phyloP scores from a whole-genome alignment of 805 yeast species.

The Metschnikowia sp. region DNA sequence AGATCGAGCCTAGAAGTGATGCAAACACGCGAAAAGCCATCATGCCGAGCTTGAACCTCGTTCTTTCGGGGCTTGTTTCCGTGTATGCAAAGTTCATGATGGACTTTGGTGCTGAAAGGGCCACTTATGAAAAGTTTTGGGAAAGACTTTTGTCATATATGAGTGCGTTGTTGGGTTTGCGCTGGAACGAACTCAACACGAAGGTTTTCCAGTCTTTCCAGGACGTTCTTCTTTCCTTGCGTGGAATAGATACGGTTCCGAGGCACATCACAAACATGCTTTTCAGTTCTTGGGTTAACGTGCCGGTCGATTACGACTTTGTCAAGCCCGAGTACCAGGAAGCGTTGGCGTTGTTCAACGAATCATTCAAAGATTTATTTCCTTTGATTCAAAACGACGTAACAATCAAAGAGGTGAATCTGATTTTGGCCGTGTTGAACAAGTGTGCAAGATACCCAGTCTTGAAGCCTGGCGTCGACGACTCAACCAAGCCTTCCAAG shows the following conservation, averaged over 20 bases:
- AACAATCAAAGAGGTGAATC: constrained; percentile 39
- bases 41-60: constrained; percentile 59
- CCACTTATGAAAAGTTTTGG: constrained; percentile 47
- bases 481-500: constrained; percentile 49
- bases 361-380: constrained; percentile 50
- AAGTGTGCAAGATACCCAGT: constrained; percentile 72
- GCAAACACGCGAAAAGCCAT: constrained; percentile 38
- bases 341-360: constrained; percentile 52
- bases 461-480: constrained; percentile 55
- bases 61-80: constrained; percentile 63
- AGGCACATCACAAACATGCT: constrained; percentile 33
- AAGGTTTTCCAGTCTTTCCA: constrained; percentile 54
- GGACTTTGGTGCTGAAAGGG: constrained; percentile 24
- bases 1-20: constrained; percentile 13
- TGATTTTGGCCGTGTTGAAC: constrained; percentile 56
- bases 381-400: constrained; percentile 28
- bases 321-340: constrained; percentile 54
- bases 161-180: constrained; percentile 33
- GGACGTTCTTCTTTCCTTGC: constrained; percentile 41
- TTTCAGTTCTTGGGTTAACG: constrained; percentile 49
- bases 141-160: constrained; percentile 49
- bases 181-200: constrained; percentile 51
- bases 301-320: constrained; percentile 40
- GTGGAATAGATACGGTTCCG: constrained; percentile 4
- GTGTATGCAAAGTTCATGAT: constrained; percentile 54